Percentiles rank a stretch among this genome's conserved stretches.
Evolutionary conservation across 2,329 filamentous ascomycete species (phyloP).

Genomic region (Zasmidium angulare): DNA sequence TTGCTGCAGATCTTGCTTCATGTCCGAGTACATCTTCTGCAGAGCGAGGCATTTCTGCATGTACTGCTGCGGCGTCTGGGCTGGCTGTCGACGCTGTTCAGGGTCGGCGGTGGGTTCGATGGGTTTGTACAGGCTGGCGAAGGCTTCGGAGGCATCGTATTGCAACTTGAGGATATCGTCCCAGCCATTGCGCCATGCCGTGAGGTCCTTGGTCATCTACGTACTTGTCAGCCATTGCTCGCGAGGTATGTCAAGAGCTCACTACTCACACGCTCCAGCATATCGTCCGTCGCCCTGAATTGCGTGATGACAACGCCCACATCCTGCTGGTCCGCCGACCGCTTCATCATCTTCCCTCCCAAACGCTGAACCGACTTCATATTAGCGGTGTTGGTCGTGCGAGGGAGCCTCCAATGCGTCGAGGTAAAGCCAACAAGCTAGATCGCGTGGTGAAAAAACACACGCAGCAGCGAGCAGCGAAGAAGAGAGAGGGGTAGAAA

Average conservation of each 20-base stretch:
- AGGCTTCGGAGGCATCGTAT: slow-evolving; percentile 64
- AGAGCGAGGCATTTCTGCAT: slow-evolving; percentile 66
- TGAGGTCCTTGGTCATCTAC: slow-evolving; percentile 73
- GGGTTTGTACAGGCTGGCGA: slow-evolving; percentile 73
- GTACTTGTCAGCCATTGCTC: slow-evolving; percentile 9
- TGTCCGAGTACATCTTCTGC: slow-evolving; percentile 66
- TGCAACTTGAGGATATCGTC: slow-evolving; percentile 69
- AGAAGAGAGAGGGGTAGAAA: too few relatives aligned
- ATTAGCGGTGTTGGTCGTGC: slow-evolving; percentile 18
- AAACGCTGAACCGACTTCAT: slow-evolving; percentile 62
- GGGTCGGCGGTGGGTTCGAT: slow-evolving; percentile 66
- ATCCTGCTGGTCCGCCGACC: slow-evolving; percentile 73
- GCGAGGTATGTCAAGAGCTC: background rate
- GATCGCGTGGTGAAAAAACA: too few relatives aligned
- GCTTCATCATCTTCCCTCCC: slow-evolving; percentile 70
- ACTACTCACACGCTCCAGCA: slow-evolving; percentile 67
- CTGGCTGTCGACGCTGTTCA: slow-evolving; percentile 49
- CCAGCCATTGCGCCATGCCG: slow-evolving; percentile 78
- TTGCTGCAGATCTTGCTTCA: slow-evolving; percentile 68
- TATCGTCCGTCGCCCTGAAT: slow-evolving; percentile 75
- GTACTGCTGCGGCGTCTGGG: slow-evolving; percentile 61
- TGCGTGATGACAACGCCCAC: slow-evolving; percentile 73
- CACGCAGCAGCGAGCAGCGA: background rate
- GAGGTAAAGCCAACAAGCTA: too few relatives aligned
- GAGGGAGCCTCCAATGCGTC: background rate